Base-by-base conservation (phyloP, 2,329 filamentous ascomycete species). In the Trichophaea hybrida region DNA sequence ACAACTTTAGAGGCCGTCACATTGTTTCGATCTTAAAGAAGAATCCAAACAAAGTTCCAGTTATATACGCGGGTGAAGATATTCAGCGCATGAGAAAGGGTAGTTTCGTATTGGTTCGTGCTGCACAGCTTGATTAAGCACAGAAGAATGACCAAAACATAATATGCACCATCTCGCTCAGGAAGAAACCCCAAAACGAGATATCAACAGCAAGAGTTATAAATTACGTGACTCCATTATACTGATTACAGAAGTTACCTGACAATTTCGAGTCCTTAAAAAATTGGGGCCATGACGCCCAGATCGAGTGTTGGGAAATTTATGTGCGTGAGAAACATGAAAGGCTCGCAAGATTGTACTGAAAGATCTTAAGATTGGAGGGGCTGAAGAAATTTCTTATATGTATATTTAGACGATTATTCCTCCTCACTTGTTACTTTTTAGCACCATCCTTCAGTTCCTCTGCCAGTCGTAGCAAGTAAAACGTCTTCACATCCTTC, bases 401-500 rank as follows among this genome's bases (percentile, higher is more conserved):
- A 44, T 12, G 40, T 24, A 44, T 44, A 12, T 3, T 12, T 15
- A 43, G 2, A 50, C 46, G 2, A 50, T 4, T 12, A 50, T 50
- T n/a, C 53, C 17, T 6, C 17, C 53, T 61, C 17, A 59, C 58
- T 38, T 15, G 35, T 32, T 33, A 24, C 32, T 43, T 8, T 8
- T n/a, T 34, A 8, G 65, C 72, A 34, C 64, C 69, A 8, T 71
- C 72, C 67, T 72, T 67, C 61, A 94, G 72, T 71, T 94, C 88
- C 56, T 80, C 78, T 0, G 80, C 85, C 61, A 94, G 71, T 62
- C 88, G 78, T 62, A 80, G 74, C 38, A 94, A 69, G 72, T 94
- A 94, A 68, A 94, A 94, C 49, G 76, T 76, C n/a, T 79, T 77
- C 61, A 86, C 78, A 66, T 85, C 82, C 32, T 72, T 70, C 2